These are phyloP conservation scores for Grigorovia humatica DNA, from an alignment of 805 yeast species.

Conservation along the genomic window DNA sequence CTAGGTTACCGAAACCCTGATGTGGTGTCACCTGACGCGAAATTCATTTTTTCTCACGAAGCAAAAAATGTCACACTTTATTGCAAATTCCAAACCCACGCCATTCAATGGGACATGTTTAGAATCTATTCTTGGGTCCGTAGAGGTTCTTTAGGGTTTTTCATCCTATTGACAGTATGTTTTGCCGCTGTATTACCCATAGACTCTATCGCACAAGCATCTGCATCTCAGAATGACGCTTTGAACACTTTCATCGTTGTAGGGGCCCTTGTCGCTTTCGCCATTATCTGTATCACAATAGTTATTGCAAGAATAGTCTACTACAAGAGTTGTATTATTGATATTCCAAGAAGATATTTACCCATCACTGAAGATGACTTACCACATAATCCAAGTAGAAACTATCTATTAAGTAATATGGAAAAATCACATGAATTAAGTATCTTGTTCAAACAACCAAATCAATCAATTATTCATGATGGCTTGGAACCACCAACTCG, in stretches of 20 bases:
- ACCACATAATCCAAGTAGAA: constrained; percentile 35
- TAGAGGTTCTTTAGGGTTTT: constrained; percentile 10
- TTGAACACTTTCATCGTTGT: constrained; percentile 75
- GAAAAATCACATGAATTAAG: constrained; percentile 35
- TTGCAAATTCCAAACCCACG: too few relatives aligned
- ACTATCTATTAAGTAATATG: constrained; percentile 32
- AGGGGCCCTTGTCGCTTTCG: constrained; percentile 54
- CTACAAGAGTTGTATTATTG: constrained; percentile 49
- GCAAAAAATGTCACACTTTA: too few relatives aligned
- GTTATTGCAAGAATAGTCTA: constrained; percentile 51
- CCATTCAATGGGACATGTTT: neutral
- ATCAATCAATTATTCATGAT: constrained; percentile 37
- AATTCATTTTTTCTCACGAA: too few relatives aligned
- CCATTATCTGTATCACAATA: constrained; percentile 39
- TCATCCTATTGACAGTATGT: constrained; percentile 36
- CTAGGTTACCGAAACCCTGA: too few relatives aligned
- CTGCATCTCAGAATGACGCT: constrained; percentile 48
- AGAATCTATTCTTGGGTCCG: constrained; percentile 9
- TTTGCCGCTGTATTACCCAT: constrained; percentile 66
- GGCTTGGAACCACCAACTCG: constrained; percentile 40
- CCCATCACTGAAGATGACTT: constrained; percentile 55
- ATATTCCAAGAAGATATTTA: constrained; percentile 69
- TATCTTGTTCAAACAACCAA: constrained; percentile 32
- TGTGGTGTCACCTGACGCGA: too few relatives aligned
- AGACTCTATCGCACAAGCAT: constrained; percentile 59